Base-by-base conservation (phyloP, 2,329 filamentous ascomycete genomes). In the Nemania sp. region DNA sequence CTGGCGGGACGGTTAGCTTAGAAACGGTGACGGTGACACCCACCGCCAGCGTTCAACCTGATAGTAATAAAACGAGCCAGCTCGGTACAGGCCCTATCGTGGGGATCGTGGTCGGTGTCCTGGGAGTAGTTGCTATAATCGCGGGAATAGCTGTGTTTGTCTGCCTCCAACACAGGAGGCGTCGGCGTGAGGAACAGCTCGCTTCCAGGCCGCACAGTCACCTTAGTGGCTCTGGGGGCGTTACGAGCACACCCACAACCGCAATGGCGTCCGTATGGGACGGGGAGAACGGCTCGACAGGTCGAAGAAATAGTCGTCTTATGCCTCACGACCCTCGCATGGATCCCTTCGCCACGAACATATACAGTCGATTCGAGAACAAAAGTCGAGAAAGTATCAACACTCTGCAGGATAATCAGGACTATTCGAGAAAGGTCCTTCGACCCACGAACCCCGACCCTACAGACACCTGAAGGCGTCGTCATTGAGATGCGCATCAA, bases 361-460 rank as follows among this genome's bases (percentile, higher is more conserved):
- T 87, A 12, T 88, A 87, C 70, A 76, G 77, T 45, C 78, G 82
- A 17, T 75, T 76, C 46, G 77, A 78, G 25, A 86, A 81, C 67
- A 83, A 82, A 71, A 88, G 85, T 67, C 81, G 81, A 62, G 86
- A 88, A 71, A 88, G 85, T 69, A 75, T 89, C 69, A 84, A 84
- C 66, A 88, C 86, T 1, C 74, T 89, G 5, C 83, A 83, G 58
- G 86, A 89, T 69, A 84, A 88, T 63, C 84, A 86, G 60, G 86
- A 89, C 66, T 89, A 89, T 69, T 88, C 86, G 40, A 78, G 86
- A 64, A 78, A 82, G 68, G 83, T 88, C 7, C 77, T 89, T n/a
- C 79, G 86, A 65, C 85, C 85, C 9, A 85, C 79, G 32, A 89
- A 89, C 68, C 85, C 86, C 3, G 85, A 88, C 66, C 83, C 83